Conservation (phyloP, 176 grass and related monocot species). For the Aegilops longissima region DNA sequence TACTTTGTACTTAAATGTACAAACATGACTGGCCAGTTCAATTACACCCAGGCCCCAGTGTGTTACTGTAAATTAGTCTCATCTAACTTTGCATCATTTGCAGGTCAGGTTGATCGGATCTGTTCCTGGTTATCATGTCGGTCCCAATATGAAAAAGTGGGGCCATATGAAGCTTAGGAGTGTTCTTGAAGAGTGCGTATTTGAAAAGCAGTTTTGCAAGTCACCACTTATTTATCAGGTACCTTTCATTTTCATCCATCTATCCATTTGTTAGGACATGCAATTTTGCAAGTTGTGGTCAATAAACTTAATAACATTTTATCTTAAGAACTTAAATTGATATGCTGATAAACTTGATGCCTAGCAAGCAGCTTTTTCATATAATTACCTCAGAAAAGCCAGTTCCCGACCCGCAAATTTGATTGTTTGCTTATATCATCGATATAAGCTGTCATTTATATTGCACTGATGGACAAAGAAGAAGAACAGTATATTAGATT, state of each 20-base stretch:
- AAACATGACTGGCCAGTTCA: neutral
- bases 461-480: constrained; percentile 17
- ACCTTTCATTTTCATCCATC: constrained; percentile 14
- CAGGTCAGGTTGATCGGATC: constrained; percentile 93
- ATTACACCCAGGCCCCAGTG: neutral
- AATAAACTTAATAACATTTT: neutral
- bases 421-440: neutral
- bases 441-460: neutral
- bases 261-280: constrained; percentile 29
- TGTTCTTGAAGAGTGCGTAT: constrained; percentile 72
- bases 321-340: neutral
- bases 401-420: neutral
- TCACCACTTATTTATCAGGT: constrained; percentile 96
- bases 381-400: neutral
- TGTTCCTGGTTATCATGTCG: constrained; percentile 89
- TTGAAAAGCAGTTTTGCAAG: constrained; percentile 80
- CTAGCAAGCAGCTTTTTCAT: neutral
- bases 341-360: constrained; percentile 5
- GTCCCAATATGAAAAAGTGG: constrained; percentile 77
- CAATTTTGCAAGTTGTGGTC: neutral
- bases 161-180: constrained; percentile 90
- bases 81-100: constrained; percentile 9
- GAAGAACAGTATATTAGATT: neutral
- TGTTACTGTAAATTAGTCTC: neutral
- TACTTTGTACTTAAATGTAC: constrained; percentile 13